Evolutionary conservation across 2,329 filamentous ascomycete species (phyloP).

Genomic region (Hypoxylon sp.): DNA sequence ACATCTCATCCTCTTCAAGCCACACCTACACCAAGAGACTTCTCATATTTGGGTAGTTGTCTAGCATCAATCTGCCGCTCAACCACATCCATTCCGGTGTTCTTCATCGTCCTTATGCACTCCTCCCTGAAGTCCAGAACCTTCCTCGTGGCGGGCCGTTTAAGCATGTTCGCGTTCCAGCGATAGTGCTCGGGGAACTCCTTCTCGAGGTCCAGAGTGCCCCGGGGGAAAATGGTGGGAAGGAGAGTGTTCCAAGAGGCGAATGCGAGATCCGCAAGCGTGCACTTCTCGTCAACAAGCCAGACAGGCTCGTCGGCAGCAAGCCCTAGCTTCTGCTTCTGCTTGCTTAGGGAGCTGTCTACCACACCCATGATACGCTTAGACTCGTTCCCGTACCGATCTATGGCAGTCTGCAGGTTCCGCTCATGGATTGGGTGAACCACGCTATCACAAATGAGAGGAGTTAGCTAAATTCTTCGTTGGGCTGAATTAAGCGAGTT

Average conservation of each 20-base stretch:
- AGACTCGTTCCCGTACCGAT: constrained; percentile 49
- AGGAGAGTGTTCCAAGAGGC: constrained; percentile 40
- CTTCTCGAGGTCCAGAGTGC: constrained; percentile 21
- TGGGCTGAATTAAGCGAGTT: too few species aligned
- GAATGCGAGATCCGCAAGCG: constrained; percentile 45
- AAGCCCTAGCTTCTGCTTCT: constrained; percentile 13
- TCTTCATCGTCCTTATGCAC: constrained; percentile 37
- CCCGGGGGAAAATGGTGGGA: constrained; percentile 20
- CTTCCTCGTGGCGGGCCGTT: constrained; percentile 34
- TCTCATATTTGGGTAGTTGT: constrained; percentile 23
- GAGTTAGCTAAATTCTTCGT: neutral
- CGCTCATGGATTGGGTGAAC: constrained; percentile 56
- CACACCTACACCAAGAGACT: constrained; percentile 16
- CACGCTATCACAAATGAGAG: constrained; percentile 43
- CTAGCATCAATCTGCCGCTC: constrained; percentile 26
- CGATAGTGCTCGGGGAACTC: constrained; percentile 35
- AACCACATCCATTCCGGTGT: constrained; percentile 24
- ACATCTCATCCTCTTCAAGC: neutral
- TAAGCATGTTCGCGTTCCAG: constrained; percentile 32
- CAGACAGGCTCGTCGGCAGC: constrained; percentile 35
- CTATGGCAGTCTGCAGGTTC: constrained; percentile 43
- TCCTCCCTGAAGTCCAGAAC: constrained; percentile 36
- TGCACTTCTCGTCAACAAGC: constrained; percentile 45
- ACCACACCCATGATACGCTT: constrained; percentile 40
- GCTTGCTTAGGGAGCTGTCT: constrained; percentile 26